phyloP scores from a whole-genome alignment of 257 asterid species.

The Solanum clarkiae region DNA sequence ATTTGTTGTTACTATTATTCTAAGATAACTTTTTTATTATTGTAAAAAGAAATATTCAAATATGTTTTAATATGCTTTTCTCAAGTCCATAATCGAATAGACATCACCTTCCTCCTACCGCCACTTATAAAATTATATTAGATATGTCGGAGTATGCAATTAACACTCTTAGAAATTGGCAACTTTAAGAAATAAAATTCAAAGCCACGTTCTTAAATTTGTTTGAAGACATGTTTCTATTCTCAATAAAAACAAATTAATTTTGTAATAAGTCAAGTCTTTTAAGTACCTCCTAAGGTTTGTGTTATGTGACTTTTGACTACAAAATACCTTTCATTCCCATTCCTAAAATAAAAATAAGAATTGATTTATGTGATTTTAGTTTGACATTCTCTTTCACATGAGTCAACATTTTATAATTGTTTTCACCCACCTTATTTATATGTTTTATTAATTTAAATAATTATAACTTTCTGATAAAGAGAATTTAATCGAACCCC shows the following conservation, averaged over 20 bases:
- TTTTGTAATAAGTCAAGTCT: neutral
- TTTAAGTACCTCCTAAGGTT: neutral
- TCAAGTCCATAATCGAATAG: neutral
- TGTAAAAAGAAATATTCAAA: too few relatives aligned
- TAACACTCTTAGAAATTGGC: too few relatives aligned
- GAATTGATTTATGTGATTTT: neutral
- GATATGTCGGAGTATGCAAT: neutral
- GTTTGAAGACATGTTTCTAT: neutral
- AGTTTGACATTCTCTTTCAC: neutral
- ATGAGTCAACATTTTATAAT: neutral
- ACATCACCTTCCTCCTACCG: too few relatives aligned
- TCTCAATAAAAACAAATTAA: neutral
- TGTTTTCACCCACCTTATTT: neutral
- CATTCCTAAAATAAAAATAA: neutral
- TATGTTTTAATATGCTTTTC: neutral
- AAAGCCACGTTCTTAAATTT: neutral
- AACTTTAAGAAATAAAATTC: neutral
- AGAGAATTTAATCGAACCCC: neutral
- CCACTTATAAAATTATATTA: neutral
- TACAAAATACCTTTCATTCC: neutral
- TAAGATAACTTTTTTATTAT: too few relatives aligned
- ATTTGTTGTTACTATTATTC: neutral
- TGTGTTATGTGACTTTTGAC: neutral
- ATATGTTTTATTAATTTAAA: neutral
- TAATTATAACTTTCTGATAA: neutral